A percentile compares a stretch with the other conserved stretches of the same genome.
Evolutionary conservation across 2,329 filamentous ascomycete species (phyloP).

Genomic region (Biscogniauxia marginata): DNA sequence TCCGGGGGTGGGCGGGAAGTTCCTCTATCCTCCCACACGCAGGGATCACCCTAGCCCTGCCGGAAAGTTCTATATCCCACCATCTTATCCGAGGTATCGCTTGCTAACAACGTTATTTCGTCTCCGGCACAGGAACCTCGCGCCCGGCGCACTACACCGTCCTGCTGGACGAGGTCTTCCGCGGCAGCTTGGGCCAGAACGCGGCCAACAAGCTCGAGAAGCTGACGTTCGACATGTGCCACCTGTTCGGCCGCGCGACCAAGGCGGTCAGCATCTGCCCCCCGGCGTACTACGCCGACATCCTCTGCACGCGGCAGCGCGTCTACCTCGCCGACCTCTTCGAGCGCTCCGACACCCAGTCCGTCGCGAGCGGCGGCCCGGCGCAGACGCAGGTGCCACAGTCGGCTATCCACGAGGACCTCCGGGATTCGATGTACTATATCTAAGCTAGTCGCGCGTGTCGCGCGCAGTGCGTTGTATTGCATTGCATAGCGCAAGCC

Average conservation of each 20-base stretch:
- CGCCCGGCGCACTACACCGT: constrained; percentile 85
- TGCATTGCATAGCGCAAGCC: no score
- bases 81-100: no score
- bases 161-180: constrained; percentile 67
- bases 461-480: no score
- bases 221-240: constrained; percentile 77
- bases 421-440: constrained; percentile 56
- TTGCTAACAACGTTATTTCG: no score
- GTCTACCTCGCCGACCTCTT: constrained; percentile 67
- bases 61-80: no score
- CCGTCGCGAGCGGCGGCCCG: constrained; percentile 4
- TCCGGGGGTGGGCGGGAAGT: no score
- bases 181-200: constrained; percentile 26
- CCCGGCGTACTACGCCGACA: constrained; percentile 86
- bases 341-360: constrained; percentile 40
- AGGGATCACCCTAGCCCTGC: no score
- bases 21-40: no score
- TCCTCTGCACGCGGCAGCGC: constrained; percentile 75
- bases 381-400: background rate
- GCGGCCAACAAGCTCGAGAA: constrained; percentile 69
- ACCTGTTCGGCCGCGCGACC: constrained; percentile 81
- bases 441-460: constrained; percentile 39
- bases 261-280: constrained; percentile 85
- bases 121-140: constrained; percentile 70
- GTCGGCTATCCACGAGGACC: constrained; percentile 39